These are phyloP conservation scores for Pseudozyma pruni DNA, from an alignment of 1,284 basidiomycete genomes.

Conservation along the genomic window DNA sequence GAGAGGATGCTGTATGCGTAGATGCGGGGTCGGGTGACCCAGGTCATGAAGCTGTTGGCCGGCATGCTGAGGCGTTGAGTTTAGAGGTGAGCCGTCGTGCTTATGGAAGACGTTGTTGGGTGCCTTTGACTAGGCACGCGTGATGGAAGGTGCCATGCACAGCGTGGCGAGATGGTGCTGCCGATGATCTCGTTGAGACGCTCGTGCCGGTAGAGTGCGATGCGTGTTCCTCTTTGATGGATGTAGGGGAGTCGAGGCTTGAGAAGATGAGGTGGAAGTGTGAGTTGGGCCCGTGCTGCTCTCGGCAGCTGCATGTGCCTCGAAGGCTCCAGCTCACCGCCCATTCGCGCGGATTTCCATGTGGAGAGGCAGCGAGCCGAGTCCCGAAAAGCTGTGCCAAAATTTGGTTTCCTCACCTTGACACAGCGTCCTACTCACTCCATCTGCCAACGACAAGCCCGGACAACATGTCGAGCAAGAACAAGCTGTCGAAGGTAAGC, in stretches of 20 bases:
- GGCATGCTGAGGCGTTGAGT: constrained; percentile 8
- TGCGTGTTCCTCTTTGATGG: too few relatives aligned
- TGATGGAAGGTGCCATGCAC: constrained; percentile 7
- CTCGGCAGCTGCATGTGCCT: not conserved
- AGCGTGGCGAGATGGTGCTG: not conserved
- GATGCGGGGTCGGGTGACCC: constrained; percentile 46
- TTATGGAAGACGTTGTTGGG: not conserved
- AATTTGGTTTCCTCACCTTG: constrained; percentile 3
- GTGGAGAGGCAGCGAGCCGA: constrained; percentile 24
- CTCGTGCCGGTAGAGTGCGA: too few relatives aligned
- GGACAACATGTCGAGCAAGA: constrained; percentile 22
- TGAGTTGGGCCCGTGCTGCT: not conserved
- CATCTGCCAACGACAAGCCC: not conserved
- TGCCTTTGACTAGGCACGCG: constrained; percentile 19
- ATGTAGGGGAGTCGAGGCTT: too few relatives aligned
- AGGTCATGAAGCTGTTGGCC: constrained; percentile 18
- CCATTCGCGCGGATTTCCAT: constrained; percentile 35
- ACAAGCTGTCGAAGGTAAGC: constrained; percentile 20
- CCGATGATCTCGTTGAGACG: too few relatives aligned
- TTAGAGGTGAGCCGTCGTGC: too few relatives aligned
- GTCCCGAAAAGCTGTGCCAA: constrained; percentile 12
- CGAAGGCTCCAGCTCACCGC: constrained; percentile 31
- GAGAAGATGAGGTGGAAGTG: not conserved
- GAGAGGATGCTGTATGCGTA: constrained; percentile 56
- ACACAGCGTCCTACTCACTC: not conserved